Base-by-base conservation (phyloP, 2,329 filamentous ascomycete genomes). In the Endocalyx cinctus region DNA sequence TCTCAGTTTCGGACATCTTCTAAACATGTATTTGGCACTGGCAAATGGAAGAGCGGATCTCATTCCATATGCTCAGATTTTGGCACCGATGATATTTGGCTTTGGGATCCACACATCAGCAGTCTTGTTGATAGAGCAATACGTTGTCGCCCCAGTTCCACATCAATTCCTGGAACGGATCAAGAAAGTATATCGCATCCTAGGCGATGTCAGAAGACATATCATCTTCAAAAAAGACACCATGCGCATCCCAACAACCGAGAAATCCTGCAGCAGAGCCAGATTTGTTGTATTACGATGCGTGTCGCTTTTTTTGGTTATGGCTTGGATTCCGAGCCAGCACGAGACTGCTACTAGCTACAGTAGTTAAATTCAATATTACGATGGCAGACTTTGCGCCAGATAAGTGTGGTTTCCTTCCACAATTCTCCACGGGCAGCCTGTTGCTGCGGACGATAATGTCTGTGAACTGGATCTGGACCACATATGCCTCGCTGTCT, bases 381-480 rank as follows among this genome's bases (percentile, higher is more conserved):
- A 23, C 20, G n/a, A 8, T 23, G 8, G 8, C 8, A n/a, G 20
- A 23, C 20, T 23, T 23, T n/a, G 20, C 8, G 8, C 8, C n/a
- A 8, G 20, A 8, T n/a, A 23, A 23, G 20, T n/a, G n/a, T 8
- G 20, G 20, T 8, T n/a, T 23, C 20, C n/a, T 23, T n/a, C 20
- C 20, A 8, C n/a, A 8, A n/a, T n/a, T 23, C 20, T 8, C 8
- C 20, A 23, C 8, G 20, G n/a, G n/a, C 8, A n/a, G n/a, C 20
- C 8, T 23, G 8, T 12, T n/a, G 8, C 16, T 39, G 12, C 35
- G 35, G 5, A 28, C 25, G 10, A n/a, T 33, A 10, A 23, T 26
- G 11, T 34, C 29, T 15, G 25, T 37, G 10, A 29, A 23, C 11
- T 40, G 39, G 39, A 27, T 42, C 18, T 42, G 37, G 39, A 22